A percentile compares a stretch with the other conserved stretches of the same genome.
Evolutionary conservation across 768 basidiomycete genomes (phyloP).

Genomic region (Boletus barrowsii): DNA sequence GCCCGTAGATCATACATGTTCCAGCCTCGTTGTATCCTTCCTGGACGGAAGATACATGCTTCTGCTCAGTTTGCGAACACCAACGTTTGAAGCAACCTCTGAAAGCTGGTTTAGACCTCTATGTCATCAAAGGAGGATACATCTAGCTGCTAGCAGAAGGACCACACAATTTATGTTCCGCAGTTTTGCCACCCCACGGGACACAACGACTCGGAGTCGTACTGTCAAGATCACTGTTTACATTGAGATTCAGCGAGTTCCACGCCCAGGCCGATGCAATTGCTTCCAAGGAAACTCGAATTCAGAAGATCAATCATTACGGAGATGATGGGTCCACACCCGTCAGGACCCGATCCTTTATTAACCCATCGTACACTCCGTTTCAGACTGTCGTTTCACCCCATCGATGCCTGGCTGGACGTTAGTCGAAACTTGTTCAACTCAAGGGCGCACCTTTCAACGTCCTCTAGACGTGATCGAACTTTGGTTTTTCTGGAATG

Average conservation of each 20-base stretch:
- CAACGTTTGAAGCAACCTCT: neutral
- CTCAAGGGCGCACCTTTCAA: conserved; percentile 20
- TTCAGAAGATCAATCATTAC: conserved; percentile 3
- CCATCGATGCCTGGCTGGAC: conserved; percentile 17
- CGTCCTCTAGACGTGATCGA: conserved; percentile 43
- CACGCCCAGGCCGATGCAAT: too few relatives aligned
- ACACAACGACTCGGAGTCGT: neutral
- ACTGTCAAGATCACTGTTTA: neutral
- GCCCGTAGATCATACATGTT: neutral
- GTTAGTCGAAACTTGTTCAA: neutral
- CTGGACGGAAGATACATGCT: conserved; percentile 5
- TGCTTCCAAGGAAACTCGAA: neutral
- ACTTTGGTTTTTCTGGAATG: conserved; percentile 39
- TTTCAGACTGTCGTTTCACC: too few relatives aligned
- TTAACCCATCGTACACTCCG: too few relatives aligned
- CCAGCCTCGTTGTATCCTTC: conserved; percentile 2
- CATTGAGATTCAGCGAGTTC: conserved; percentile 3
- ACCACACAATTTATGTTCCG: neutral
- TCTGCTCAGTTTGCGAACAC: conserved; percentile 2
- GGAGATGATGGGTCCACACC: neutral
- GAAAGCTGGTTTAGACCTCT: neutral
- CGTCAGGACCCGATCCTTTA: too few relatives aligned
- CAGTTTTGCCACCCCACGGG: neutral
- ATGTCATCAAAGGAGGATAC: neutral
- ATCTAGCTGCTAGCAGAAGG: conserved; percentile 3